Conservation (phyloP, 2,329 filamentous ascomycete species). For the Aureobasidium sp. region DNA sequence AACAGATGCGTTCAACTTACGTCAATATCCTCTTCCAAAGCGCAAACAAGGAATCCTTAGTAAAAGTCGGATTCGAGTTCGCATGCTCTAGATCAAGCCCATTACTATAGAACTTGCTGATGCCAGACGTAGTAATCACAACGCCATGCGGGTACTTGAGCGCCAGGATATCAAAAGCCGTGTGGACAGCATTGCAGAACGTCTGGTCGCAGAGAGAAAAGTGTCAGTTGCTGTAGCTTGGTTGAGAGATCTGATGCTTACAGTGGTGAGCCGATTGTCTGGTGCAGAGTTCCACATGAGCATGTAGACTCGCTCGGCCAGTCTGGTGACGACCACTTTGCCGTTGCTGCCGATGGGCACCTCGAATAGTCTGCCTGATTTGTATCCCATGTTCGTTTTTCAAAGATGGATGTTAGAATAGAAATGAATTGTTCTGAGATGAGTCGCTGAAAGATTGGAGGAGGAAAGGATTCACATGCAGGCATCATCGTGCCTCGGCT, state of each 20-base stretch:
- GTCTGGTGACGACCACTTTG: constrained; percentile 53
- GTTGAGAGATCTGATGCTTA: constrained; percentile 17
- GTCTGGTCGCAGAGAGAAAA: constrained; percentile 22
- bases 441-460: background rate
- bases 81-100: constrained; percentile 70
- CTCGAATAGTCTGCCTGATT: constrained; percentile 23
- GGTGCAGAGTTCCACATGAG: constrained; percentile 63
- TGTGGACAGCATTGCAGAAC: constrained; percentile 60
- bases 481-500: constrained; percentile 7
- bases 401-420: background rate
- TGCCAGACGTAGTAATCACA: constrained; percentile 66
- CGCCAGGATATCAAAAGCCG: constrained; percentile 70
- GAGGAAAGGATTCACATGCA: constrained; percentile 7
- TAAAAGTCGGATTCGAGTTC: constrained; percentile 52
- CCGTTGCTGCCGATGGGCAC: constrained; percentile 24
- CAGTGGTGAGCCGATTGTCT: constrained; percentile 68
- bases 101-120: constrained; percentile 76
- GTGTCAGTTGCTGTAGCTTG: too few relatives aligned
- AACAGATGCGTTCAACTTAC: constrained; percentile 25
- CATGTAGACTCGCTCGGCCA: constrained; percentile 58
- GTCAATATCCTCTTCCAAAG: constrained; percentile 60
- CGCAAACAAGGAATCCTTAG: constrained; percentile 53
- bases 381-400: constrained; percentile 1
- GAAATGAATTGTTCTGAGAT: background rate
- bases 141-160: constrained; percentile 62